Evolutionary conservation across 805 yeast genomes (phyloP).

Genomic region (Saccharomycopsis malanga): DNA sequence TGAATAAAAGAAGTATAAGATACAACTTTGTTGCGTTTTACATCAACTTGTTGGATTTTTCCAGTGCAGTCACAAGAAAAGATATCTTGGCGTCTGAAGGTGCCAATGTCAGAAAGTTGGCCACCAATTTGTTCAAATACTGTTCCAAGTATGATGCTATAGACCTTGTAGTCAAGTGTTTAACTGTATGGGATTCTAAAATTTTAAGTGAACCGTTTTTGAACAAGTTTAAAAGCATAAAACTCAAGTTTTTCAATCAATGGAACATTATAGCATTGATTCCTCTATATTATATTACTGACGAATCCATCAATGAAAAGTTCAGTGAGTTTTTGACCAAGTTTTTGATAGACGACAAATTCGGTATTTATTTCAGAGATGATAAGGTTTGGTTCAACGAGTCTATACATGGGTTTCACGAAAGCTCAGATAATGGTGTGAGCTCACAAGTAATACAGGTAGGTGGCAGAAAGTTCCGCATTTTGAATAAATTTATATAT

Average conservation of each 20-base stretch:
- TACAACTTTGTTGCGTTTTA: constrained; percentile 55
- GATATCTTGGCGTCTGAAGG: constrained; percentile 40
- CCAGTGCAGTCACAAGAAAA: constrained; percentile 52
- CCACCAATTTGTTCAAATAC: constrained; percentile 62
- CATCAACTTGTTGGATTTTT: constrained; percentile 41
- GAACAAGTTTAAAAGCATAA: constrained; percentile 48
- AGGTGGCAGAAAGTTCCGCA: constrained; percentile 46
- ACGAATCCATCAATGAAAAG: constrained; percentile 31
- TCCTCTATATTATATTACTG: constrained; percentile 39
- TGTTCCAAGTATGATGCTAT: constrained; percentile 47
- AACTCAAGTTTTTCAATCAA: constrained; percentile 73
- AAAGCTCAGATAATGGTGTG: constrained; percentile 23
- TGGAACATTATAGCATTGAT: constrained; percentile 56
- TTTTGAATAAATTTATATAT: constrained; percentile 63
- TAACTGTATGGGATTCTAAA: constrained; percentile 41
- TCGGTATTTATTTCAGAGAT: constrained; percentile 40
- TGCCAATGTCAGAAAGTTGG: constrained; percentile 45
- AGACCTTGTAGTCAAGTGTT: constrained; percentile 33
- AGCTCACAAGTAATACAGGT: constrained; percentile 40
- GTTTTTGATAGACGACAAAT: constrained; percentile 42
- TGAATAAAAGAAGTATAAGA: constrained; percentile 45
- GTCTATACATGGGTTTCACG: constrained; percentile 15
- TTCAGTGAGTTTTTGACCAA: constrained; percentile 42
- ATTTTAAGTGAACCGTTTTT: constrained; percentile 55
- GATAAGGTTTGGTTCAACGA: constrained; percentile 46